These are phyloP conservation scores for Cenococcum geophilum DNA, from an alignment of 495 filamentous ascomycete species.

Conservation along the genomic window DNA sequence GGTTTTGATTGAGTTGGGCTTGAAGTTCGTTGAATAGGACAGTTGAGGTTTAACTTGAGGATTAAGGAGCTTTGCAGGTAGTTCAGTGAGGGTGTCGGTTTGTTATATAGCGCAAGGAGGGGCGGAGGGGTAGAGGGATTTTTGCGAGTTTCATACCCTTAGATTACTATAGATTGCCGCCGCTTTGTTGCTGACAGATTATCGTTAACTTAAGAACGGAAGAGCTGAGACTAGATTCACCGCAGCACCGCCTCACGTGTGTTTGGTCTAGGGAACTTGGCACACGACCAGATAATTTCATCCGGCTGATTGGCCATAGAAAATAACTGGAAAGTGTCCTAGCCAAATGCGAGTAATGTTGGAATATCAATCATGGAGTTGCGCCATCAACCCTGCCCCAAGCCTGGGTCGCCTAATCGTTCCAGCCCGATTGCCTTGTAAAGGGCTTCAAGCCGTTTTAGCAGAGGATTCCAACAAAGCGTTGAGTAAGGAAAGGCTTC, in stretches of 20 bases:
- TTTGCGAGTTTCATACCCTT: slow-evolving; percentile 23
- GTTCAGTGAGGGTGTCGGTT: too few species aligned
- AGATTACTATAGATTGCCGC: slow-evolving; percentile 28
- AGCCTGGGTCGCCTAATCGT: not conserved
- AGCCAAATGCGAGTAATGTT: not conserved
- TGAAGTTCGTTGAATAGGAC: not conserved
- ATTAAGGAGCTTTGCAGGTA: too few species aligned
- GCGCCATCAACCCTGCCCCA: too few species aligned
- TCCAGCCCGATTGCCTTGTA: too few species aligned
- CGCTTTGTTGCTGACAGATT: not conserved
- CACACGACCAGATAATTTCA: not conserved
- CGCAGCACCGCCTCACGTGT: not conserved
- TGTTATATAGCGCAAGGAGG: not conserved
- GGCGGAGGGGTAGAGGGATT: slow-evolving; percentile 7
- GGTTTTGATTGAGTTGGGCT: not conserved
- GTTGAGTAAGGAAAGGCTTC: too few species aligned
- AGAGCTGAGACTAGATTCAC: not conserved
- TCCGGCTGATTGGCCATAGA: not conserved
- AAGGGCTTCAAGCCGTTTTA: too few species aligned
- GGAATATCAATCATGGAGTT: not conserved
- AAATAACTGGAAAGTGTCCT: not conserved
- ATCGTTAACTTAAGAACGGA: not conserved
- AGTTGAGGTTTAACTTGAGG: not conserved
- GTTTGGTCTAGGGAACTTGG: not conserved
- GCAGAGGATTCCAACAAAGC: too few species aligned